These are phyloP conservation scores for Zalaria sp. DNA, from an alignment of 2,329 filamentous ascomycete genomes.

Conservation along the genomic window DNA sequence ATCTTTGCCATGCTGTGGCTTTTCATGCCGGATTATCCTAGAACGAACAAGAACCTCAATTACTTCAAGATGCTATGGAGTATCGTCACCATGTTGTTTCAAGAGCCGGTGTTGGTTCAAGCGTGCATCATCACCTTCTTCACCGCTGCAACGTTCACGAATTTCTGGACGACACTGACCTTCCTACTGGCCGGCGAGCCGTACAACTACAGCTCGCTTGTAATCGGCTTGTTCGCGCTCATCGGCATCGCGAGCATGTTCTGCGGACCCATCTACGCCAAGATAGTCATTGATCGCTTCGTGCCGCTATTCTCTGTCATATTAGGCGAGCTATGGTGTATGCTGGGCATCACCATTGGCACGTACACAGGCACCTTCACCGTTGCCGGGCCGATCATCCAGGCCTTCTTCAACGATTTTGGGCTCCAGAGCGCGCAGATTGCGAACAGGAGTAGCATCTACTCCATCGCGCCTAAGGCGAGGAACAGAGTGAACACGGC, in stretches of 20 bases:
- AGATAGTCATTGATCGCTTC: conserved; percentile 55
- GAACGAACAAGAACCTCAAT: conserved; percentile 50
- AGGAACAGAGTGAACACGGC: conserved; percentile 67
- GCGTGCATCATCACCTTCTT: conserved; percentile 53
- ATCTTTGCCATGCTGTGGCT: conserved; percentile 52
- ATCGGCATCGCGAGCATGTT: conserved; percentile 60
- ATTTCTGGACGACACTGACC: conserved; percentile 63
- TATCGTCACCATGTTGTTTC: conserved; percentile 49
- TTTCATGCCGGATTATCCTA: conserved; percentile 71
- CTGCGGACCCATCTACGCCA: conserved; percentile 54
- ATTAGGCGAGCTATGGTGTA: conserved; percentile 42
- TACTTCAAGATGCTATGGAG: conserved; percentile 53
- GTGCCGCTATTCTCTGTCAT: conserved; percentile 55
- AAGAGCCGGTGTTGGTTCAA: conserved; percentile 56
- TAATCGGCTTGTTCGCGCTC: conserved; percentile 65
- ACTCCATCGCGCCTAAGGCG: conserved; percentile 54
- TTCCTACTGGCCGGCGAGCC: conserved; percentile 61
- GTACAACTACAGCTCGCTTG: conserved; percentile 51
- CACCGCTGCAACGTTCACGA: conserved; percentile 46
- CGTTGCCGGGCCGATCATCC: conserved; percentile 57
- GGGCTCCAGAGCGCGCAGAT: conserved; percentile 62
- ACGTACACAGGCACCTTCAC: conserved; percentile 53
- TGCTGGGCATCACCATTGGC: conserved; percentile 51
- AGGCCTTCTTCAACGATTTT: conserved; percentile 57
- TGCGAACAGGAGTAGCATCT: conserved; percentile 58